These are phyloP conservation scores for Aspergillus sp. DNA, from an alignment of 2,329 filamentous ascomycete genomes.

Conservation along the genomic window DNA sequence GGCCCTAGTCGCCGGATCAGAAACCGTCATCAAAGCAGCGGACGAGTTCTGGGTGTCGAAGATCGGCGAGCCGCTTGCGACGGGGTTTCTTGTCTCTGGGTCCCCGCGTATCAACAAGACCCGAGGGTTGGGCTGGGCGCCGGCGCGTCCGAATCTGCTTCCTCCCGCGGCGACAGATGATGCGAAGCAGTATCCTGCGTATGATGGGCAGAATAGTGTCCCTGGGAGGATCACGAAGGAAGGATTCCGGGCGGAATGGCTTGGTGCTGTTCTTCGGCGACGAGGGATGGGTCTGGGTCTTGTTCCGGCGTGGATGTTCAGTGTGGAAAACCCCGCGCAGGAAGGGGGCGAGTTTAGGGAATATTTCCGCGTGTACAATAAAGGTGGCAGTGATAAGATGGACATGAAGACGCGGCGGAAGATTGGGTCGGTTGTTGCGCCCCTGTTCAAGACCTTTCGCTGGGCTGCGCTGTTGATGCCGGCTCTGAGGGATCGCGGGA, in stretches of 20 bases:
- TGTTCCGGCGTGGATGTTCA: neutral
- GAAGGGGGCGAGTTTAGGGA: neutral
- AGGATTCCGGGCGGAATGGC: slow-evolving; percentile 11
- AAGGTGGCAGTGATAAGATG: neutral
- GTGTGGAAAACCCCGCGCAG: neutral
- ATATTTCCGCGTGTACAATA: neutral
- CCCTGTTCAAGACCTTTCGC: slow-evolving; percentile 2
- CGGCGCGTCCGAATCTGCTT: slow-evolving; percentile 14
- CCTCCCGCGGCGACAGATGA: neutral
- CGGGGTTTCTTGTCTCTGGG: slow-evolving; percentile 11
- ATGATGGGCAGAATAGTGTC: slow-evolving; percentile 3
- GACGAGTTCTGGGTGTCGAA: slow-evolving; percentile 10
- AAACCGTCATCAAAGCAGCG: neutral
- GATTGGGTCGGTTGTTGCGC: slow-evolving; percentile 1
- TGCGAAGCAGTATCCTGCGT: slow-evolving; percentile 6
- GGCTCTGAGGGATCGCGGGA: neutral
- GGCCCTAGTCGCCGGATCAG: slow-evolving; percentile 17
- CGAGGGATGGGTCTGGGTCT: neutral
- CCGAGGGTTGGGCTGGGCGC: slow-evolving; percentile 11
- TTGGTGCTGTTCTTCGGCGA: neutral
- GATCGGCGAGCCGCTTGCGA: neutral
- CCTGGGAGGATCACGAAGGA: neutral
- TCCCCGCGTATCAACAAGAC: neutral
- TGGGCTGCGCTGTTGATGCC: slow-evolving; percentile 9
- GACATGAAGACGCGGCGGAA: neutral